These are phyloP conservation scores for Coemansia sp. DNA, from an alignment of 192 early-diverging fungal genomes.

Conservation along the genomic window DNA sequence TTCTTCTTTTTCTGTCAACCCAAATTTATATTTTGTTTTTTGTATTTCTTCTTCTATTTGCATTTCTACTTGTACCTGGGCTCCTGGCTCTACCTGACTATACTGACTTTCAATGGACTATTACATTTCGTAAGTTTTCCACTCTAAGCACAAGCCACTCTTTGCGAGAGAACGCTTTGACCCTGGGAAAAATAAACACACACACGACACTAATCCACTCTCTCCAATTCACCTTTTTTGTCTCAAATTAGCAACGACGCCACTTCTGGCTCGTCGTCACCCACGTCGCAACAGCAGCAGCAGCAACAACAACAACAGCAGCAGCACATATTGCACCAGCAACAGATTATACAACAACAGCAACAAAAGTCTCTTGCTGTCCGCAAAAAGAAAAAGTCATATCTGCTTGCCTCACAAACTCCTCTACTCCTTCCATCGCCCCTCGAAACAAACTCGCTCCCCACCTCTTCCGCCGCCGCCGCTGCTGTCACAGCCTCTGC, in stretches of 20 bases:
- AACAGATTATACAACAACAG: background rate
- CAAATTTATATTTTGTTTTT: background rate
- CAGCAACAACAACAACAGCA: slow-evolving; percentile 3
- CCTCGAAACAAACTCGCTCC: background rate
- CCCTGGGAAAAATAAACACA: too few relatives aligned
- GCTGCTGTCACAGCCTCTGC: slow-evolving; percentile 1
- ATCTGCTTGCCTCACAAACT: background rate
- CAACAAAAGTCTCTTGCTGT: too few relatives aligned
- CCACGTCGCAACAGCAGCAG: background rate
- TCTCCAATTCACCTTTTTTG: background rate
- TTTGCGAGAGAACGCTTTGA: too few relatives aligned
- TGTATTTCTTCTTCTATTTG: slow-evolving; percentile 1
- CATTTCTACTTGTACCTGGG: background rate
- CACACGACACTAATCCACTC: background rate
- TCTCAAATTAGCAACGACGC: background rate
- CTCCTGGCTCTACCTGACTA: too few relatives aligned
- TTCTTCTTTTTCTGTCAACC: slow-evolving; percentile 5
- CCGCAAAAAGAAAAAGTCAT: too few relatives aligned
- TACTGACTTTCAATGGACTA: background rate
- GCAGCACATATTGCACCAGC: background rate
- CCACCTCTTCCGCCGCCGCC: background rate
- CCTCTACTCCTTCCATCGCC: background rate
- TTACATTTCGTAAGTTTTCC: background rate
- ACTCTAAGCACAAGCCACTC: background rate
- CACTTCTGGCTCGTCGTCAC: background rate